phyloP scores from a whole-genome alignment of 2,329 filamentous ascomycete species.

The Colletotrichum simmondsii region DNA sequence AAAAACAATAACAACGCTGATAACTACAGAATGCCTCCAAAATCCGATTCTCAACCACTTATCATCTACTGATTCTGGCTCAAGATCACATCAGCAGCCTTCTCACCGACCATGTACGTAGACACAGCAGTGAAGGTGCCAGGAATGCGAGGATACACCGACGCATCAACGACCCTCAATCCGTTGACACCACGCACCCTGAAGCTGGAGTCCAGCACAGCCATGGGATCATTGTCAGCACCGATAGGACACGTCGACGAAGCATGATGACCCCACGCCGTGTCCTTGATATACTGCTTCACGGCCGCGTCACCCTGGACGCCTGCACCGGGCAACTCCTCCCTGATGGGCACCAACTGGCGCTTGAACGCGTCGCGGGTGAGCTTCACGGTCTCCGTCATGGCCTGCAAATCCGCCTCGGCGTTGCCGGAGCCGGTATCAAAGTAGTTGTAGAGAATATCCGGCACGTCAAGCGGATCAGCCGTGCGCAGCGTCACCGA shows the following conservation, averaged over 20 bases:
- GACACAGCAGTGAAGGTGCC: conserved; percentile 46
- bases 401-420: conserved; percentile 60
- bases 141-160: conserved; percentile 52
- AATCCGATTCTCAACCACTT: neutral
- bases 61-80: neutral
- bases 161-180: conserved; percentile 58
- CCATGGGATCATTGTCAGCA: conserved; percentile 42
- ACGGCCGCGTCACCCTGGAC: conserved; percentile 35
- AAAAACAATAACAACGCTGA: neutral
- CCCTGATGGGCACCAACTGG: conserved; percentile 36
- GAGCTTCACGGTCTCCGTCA: conserved; percentile 66
- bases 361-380: conserved; percentile 55
- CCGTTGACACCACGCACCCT: conserved; percentile 57
- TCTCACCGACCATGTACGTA: conserved; percentile 46
- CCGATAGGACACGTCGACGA: conserved; percentile 47
- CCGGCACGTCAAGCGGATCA: conserved; percentile 72
- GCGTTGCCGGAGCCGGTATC: conserved; percentile 59
- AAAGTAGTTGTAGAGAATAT: conserved; percentile 73
- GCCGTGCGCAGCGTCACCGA: conserved; percentile 69
- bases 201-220: conserved; percentile 61
- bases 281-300: conserved; percentile 42
- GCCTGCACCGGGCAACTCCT: conserved; percentile 36
- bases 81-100: conserved; percentile 46
- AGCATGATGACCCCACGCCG: conserved; percentile 47
- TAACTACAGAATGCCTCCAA: neutral